These are phyloP conservation scores for Vigna unguiculata DNA, from an alignment of 306 rosid genomes.

Conservation along the genomic window DNA sequence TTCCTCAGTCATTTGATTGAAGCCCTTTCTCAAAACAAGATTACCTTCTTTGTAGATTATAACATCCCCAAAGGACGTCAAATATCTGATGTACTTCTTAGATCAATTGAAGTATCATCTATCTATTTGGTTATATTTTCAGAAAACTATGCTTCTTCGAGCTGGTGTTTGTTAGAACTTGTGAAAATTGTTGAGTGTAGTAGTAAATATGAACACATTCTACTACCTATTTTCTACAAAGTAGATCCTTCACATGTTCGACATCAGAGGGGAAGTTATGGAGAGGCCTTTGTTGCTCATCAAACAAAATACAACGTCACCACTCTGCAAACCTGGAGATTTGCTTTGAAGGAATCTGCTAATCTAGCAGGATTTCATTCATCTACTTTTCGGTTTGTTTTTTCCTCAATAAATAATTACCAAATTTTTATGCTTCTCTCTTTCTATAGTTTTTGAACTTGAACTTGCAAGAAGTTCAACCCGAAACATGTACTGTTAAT, in stretches of 20 bases:
- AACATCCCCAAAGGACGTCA: background rate
- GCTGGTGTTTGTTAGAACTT: conserved; percentile 37
- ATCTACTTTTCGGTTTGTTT: conserved; percentile 11
- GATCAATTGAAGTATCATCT: conserved; percentile 12
- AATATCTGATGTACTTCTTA: background rate
- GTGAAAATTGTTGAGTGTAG: conserved; percentile 36
- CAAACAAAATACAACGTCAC: background rate
- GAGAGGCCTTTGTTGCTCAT: conserved; percentile 25
- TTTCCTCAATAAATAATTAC: no score
- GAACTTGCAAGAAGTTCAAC: no score
- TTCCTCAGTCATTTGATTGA: conserved; percentile 16
- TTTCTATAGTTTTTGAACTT: no score
- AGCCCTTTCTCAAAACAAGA: background rate
- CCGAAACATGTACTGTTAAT: no score
- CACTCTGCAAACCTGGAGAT: conserved; percentile 34
- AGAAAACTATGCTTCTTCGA: no score
- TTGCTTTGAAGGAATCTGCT: conserved; percentile 29
- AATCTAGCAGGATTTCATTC: conserved; percentile 30
- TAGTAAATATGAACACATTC: background rate
- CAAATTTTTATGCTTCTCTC: no score
- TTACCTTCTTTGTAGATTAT: background rate
- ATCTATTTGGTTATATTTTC: conserved; percentile 38
- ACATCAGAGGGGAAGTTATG: conserved; percentile 19
- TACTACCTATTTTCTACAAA: conserved; percentile 28
- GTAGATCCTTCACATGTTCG: conserved; percentile 34